A percentile compares a stretch with the other conserved stretches of the same genome.
These are phyloP conservation scores for Ephemerocybe angulata DNA, from an alignment of 768 basidiomycete genomes.

Conservation along the genomic window DNA sequence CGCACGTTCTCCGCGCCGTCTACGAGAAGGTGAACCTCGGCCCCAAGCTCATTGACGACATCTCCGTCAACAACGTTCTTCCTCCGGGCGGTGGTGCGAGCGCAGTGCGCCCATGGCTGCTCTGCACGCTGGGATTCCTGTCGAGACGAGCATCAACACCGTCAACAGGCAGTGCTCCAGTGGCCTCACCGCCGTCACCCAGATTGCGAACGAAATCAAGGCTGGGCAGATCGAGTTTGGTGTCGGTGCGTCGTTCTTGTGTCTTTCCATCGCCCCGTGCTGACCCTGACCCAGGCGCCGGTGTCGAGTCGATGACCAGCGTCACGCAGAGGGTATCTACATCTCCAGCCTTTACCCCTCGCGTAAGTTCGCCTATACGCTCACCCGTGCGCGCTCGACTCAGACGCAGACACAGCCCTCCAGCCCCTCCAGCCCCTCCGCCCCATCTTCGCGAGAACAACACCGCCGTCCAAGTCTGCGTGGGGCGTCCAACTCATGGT, in stretches of 20 bases:
- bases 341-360: too few relatives aligned
- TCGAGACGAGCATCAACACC: constrained; percentile 70
- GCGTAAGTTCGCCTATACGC: too few relatives aligned
- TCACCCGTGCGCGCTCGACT: too few relatives aligned
- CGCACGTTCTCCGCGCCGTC: constrained; percentile 71
- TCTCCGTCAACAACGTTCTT: constrained; percentile 85
- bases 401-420: too few relatives aligned
- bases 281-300: too few relatives aligned
- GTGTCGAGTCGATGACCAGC: too few relatives aligned
- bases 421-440: too few relatives aligned
- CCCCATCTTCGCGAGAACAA: too few relatives aligned
- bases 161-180: constrained; percentile 91
- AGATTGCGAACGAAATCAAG: constrained; percentile 77
- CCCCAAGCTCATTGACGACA: constrained; percentile 79
- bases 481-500: too few relatives aligned
- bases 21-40: constrained; percentile 67
- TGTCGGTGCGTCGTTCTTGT: constrained; percentile 82
- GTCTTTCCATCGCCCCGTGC: too few relatives aligned
- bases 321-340: too few relatives aligned
- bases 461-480: too few relatives aligned
- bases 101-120: constrained; percentile 84
- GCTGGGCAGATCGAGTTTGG: constrained; percentile 85
- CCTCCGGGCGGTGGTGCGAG: constrained; percentile 81
- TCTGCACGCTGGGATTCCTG: constrained; percentile 80
- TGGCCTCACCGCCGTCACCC: constrained; percentile 77